Evolutionary conservation across 2,329 filamentous ascomycete species (phyloP), one percentile per base, ranked within the genome.

Genomic region (Penicillium concentricum): DNA sequence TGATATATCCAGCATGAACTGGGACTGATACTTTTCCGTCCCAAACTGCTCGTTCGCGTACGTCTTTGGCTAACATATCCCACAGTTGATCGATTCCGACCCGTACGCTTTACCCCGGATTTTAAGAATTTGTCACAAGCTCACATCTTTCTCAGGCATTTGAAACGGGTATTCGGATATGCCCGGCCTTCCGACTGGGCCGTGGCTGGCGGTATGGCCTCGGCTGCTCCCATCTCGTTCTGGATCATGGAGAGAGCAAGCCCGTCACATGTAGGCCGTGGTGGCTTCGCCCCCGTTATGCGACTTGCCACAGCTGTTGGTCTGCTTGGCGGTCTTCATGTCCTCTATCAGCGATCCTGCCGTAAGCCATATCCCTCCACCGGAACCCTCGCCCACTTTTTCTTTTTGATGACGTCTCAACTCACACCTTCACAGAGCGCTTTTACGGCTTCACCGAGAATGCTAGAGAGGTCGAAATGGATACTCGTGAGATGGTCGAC

Each of bases 361-460:
- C 81, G 92, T 96, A 88, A 73, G 90, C 84, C 39, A 35, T n/a
- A 30, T 42, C 15, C 26, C n/a, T 18, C 44, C 38, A 8, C 12
- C n/a, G 16, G 18, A 22, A 39, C 3, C 5, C 13, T 20, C n/a
- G 6, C 22, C 9, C 34, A 1, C 22, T 16, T 46, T 52, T 34
- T 42, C n/a, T 30, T 34, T 41, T 24, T 20, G 32, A 35, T 32
- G 5, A 24, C 42, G 24, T n/a, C 44, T 47, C 22, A 39, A 48
- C 61, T 66, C 10, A 66, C 38, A 45, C 32, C 8, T 48, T 34
- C 44, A 62, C 71, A 96, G 92, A 93, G 70, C 90, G 94, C 64
- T 97, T 99, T 79, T 97, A 97, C 79, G 94, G 94, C 69, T 91
- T 92, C 77, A 87, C 85, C 46, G 94, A 99, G 78, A 99, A 99